Evolutionary conservation across 495 filamentous ascomycete genomes (phyloP), one percentile per base, ranked within the genome.

Genomic region (Wilcoxina mikolae): DNA sequence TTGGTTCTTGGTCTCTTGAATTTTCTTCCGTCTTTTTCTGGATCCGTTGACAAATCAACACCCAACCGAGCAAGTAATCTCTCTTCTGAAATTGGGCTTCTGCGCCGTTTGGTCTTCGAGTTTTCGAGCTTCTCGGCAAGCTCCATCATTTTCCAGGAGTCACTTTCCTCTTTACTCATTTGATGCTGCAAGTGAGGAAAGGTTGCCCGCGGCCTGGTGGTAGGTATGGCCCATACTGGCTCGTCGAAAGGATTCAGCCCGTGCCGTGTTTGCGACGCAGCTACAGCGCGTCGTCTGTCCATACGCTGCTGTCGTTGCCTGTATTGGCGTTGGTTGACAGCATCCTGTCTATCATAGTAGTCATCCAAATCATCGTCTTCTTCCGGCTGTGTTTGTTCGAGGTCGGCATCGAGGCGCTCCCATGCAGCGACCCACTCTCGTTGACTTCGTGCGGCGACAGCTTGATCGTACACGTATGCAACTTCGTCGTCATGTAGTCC

Each of bases 81-180:
- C 17, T 33, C 18, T 18, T 52, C 49, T 3, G 31, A 33, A 26
- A 28, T 15, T 7, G 61, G 28, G 47, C 31, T 46, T 44, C 56
- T 56, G 24, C 61, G 53, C 46, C 60, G 48, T 44, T 64, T 64
- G 29, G 15, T 56, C 3, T 49, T 51, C 4, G 59, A 53, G 27
- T 33, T 57, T 23, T 62, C 60, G 15, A 57, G 46, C 31, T 56
- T 54, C 41, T 64, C 57, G 28, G 60, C 57, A n/a, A 64, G 50
- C 48, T 64, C 61, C 56, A 64, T 64, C 57, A 63, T 64, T 53
- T 62, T 59, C 61, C 61, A 64, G 10, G 61, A 54, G 2, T 62
- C 62, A 25, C 25, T 49, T 22, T 64, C 61, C 47, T 64, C 61
- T 42, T 64, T 57, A 39, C 47, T 60, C n/a, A 64, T 64, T 9